Evolutionary conservation across 225 moss, liverwort and hornwort species (phyloP), one percentile per base, ranked within the genome.

Genomic region (Thuidium tamariscinum): DNA sequence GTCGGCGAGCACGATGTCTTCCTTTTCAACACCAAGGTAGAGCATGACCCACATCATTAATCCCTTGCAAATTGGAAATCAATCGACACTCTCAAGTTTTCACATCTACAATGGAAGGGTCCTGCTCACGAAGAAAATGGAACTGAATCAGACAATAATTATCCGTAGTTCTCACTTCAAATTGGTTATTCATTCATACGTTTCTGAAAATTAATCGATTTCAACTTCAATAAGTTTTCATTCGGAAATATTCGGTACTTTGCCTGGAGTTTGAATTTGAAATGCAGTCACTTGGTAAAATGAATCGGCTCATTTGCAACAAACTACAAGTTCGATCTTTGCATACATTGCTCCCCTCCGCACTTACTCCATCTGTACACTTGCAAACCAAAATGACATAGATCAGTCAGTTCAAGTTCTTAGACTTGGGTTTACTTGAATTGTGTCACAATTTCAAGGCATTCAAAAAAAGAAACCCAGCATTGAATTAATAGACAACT

Each of bases 11-110:
- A 94, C 21, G 94, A 98, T 55, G 90, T 98, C 60, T 98, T 94
- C 89, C 88, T 94, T 76, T 95, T 98, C 83, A 96, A 93, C 32
- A 89, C 92, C 67, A 98, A 95, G 95, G 98, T 97, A 27, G 84
- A 46, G 63, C 23, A 15, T 63, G n/a, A n/a, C n/a, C 46, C 62
- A 3, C 60, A 21, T 34, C 27, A 9, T 44, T 72, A 29, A 30
- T 72, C 46, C 22, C 22, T 30, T 39, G 37, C 41, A 34, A 11
- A 48, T 48, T n/a, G 23, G 21, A 80, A 32, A 16, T 20, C 60
- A 52, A n/a, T 23, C 23, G 15, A 23, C 23, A n/a, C 23, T 15
- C 23, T 75, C 23, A 23, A n/a, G 48, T 30, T 42, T 70, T 70
- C 5, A 4, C 8, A 16, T 66, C 21, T 69, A 15, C 8, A 30